Evolutionary conservation across 257 asterid genomes (phyloP), one percentile per base, ranked within the genome.

Genomic region (Gynochthodes officinalis): DNA sequence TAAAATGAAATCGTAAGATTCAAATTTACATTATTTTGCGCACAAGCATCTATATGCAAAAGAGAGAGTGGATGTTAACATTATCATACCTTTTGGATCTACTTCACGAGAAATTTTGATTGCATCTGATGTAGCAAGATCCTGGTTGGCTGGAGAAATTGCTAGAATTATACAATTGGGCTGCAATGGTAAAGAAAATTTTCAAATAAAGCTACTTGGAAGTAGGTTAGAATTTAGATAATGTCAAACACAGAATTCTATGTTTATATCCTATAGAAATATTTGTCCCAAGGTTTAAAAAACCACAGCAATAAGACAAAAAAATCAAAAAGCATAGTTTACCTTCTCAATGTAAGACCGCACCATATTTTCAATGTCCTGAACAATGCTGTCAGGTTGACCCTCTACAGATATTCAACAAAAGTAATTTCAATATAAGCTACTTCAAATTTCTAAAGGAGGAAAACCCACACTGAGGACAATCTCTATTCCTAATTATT

Each of bases 81-180:
- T 73, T 15, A n/a, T 15, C 50, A 46, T 78, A 87, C 97, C 97
- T 87, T 87, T 91, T 49, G 95, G 97, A 80, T 91, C 96, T 67
- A 91, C 97, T 80, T 89, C 96, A 44, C 95, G 92, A 73, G 97
- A 89, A 73, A 91, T 85, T 87, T 91, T 91, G 65, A 91, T 89
- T 49, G 97, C 97, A 82, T 91, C 97, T 12, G 97, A 91, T 53
- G 97, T 91, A 37, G 97, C 97, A 70, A 91, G 92, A 82, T 91
- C 97, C 89, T 91, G 97, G 77, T 91, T 91, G 81, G 97, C 97
- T 79, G 97, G 96, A 71, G 97, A 91, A 82, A 91, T 83, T n/a
- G 95, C 97, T 80, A 91, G 79, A 75, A 91, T 91, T 40, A 91
- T 91, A 80, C 89, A 87, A 85, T 91, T 91, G 53, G 97, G 97